Evolutionary conservation across 2,329 filamentous ascomycete genomes (phyloP).

Genomic region (Fusarium sp.): DNA sequence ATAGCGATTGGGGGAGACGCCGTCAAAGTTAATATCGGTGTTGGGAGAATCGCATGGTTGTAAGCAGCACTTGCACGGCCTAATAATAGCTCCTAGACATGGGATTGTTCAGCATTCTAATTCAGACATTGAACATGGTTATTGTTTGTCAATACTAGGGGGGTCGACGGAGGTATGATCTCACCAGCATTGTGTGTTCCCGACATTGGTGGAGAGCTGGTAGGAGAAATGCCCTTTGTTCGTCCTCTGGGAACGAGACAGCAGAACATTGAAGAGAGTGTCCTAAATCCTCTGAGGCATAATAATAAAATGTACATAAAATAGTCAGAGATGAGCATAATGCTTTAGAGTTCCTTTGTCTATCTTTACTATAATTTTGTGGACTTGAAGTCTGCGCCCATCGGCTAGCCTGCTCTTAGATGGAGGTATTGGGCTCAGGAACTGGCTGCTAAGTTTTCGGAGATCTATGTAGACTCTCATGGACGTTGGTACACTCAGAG

Average conservation of each 20-base stretch:
- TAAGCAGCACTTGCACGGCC: neutral
- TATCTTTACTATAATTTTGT: neutral
- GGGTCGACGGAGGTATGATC: neutral
- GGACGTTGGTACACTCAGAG: neutral
- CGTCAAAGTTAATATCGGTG: neutral
- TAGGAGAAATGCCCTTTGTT: neutral
- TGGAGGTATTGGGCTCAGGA: neutral
- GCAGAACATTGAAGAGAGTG: neutral
- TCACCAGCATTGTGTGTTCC: neutral
- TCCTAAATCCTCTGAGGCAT: neutral
- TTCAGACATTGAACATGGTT: neutral
- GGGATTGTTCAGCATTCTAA: neutral
- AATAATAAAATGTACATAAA: neutral
- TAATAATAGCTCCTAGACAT: neutral
- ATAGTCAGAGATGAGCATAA: neutral
- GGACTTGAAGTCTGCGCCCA: neutral
- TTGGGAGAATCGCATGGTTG: neutral
- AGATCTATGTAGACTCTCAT: neutral
- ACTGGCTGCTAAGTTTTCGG: neutral
- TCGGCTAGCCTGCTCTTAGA: neutral
- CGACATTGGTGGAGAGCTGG: neutral
- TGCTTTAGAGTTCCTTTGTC: neutral
- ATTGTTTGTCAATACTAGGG: neutral
- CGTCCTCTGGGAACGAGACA: neutral
- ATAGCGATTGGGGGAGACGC: neutral